Percentiles rank a stretch among this genome's conserved stretches.
Conservation (phyloP, 768 basidiomycete genomes). For the Rhodotorula diobovata region DNA sequence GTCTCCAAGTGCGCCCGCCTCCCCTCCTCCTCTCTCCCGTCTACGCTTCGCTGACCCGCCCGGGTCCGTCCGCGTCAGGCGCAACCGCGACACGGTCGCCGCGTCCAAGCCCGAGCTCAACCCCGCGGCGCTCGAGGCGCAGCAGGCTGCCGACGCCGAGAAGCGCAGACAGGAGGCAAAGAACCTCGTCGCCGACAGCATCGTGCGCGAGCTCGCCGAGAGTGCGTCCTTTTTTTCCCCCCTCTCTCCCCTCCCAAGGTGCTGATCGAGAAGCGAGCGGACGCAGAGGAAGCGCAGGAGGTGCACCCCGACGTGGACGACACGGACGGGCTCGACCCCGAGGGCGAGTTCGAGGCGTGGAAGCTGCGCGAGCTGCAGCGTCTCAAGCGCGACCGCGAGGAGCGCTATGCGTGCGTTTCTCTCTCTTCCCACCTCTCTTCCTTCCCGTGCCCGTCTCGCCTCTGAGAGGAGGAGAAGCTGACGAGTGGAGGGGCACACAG, state of each 20-base stretch:
- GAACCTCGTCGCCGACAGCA: constrained; percentile 88
- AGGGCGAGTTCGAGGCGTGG: constrained; percentile 92
- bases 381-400: constrained; percentile 91
- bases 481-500: constrained; percentile 18
- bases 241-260: background rate
- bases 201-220: constrained; percentile 81
- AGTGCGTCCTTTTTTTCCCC: constrained; percentile 57
- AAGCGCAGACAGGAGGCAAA: constrained; percentile 83
- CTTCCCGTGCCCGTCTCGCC: background rate
- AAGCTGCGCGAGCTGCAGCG: constrained; percentile 85
- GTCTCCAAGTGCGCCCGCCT: constrained; percentile 71
- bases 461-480: background rate
- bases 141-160: constrained; percentile 69
- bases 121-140: constrained; percentile 66
- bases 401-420: constrained; percentile 55
- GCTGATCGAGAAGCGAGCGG: background rate
- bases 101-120: constrained; percentile 65
- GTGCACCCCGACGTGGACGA: constrained; percentile 85
- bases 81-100: constrained; percentile 55
- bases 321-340: constrained; percentile 84
- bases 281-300: constrained; percentile 81
- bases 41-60: background rate
- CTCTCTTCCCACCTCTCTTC: background rate
- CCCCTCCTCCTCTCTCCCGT: background rate
- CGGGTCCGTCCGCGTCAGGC: constrained; percentile 46